Evolutionary conservation across 306 rosid genomes (phyloP).

Genomic region (Boehmeria nivea): DNA sequence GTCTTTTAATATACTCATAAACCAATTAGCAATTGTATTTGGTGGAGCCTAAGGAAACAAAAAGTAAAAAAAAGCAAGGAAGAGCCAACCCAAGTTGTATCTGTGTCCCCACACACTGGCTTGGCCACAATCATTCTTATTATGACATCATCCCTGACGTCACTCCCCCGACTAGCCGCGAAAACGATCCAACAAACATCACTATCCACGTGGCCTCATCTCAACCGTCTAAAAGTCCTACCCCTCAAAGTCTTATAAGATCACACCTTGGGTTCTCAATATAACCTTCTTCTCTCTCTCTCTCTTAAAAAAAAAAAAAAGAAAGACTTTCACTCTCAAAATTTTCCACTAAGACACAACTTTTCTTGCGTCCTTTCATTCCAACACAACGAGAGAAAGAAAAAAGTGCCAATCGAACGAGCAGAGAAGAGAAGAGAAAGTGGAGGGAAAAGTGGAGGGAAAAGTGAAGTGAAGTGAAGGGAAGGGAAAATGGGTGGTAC

Average conservation of each 20-base stretch:
- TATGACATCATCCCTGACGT: conserved; percentile 48
- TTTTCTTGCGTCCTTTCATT: no score
- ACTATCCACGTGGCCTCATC: conserved; percentile 47
- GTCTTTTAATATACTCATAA: no score
- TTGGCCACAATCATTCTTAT: conserved; percentile 31
- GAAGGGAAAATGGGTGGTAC: conserved; percentile 11
- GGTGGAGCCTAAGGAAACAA: no score
- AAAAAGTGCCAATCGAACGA: neutral
- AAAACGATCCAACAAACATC: conserved; percentile 26
- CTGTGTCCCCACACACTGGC: neutral
- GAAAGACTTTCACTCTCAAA: neutral
- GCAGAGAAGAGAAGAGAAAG: neutral
- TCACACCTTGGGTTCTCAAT: neutral
- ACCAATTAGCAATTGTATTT: no score
- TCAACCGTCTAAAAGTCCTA: neutral
- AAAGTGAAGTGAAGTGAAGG: neutral
- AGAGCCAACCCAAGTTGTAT: no score
- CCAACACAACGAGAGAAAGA: neutral
- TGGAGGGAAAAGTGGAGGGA: neutral
- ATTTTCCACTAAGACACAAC: no score
- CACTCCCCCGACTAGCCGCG: conserved; percentile 45
- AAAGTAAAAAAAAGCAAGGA: no score
- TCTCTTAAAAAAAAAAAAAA: neutral
- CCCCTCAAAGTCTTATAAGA: neutral
- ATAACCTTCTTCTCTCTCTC: conserved; percentile 5